phyloP scores from a whole-genome alignment of 352 stramenopile species.

The Globisporangium okanoganense region DNA sequence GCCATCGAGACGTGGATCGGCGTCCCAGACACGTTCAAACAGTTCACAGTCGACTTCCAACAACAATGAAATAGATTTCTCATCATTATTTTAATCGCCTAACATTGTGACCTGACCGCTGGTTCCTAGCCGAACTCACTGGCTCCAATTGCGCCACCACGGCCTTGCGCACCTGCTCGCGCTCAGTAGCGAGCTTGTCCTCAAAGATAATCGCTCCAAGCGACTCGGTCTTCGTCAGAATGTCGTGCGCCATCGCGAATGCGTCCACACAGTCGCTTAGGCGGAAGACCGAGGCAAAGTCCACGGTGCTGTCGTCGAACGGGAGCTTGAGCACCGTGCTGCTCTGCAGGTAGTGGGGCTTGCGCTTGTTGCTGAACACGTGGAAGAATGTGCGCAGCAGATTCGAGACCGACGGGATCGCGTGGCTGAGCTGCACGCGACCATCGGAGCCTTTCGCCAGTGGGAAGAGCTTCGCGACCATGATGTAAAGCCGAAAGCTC shows the following conservation, averaged over 20 bases:
- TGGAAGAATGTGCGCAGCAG: conserved; percentile 59
- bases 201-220: conserved; percentile 66
- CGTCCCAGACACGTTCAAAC: conserved; percentile 30
- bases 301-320: conserved; percentile 32
- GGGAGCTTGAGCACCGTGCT: conserved; percentile 45
- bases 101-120: not conserved
- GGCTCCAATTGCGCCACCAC: conserved; percentile 2
- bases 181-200: conserved; percentile 32
- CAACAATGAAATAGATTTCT: not conserved
- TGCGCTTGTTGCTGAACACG: conserved; percentile 60
- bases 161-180: conserved; percentile 26
- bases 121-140: not conserved
- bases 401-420: conserved; percentile 14
- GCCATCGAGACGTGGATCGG: conserved; percentile 30
- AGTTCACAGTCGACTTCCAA: conserved; percentile 26
- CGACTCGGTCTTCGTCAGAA: conserved; percentile 39
- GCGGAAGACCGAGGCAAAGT: conserved; percentile 65
- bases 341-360: conserved; percentile 41
- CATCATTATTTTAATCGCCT: not conserved
- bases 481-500: conserved; percentile 80
- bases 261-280: conserved; percentile 61
- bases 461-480: conserved; percentile 69
- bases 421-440: not conserved
- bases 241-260: conserved; percentile 66
- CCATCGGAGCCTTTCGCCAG: conserved; percentile 10